phyloP scores from a whole-genome alignment of 257 asterid genomes.

The Marsdenia floribunda region DNA sequence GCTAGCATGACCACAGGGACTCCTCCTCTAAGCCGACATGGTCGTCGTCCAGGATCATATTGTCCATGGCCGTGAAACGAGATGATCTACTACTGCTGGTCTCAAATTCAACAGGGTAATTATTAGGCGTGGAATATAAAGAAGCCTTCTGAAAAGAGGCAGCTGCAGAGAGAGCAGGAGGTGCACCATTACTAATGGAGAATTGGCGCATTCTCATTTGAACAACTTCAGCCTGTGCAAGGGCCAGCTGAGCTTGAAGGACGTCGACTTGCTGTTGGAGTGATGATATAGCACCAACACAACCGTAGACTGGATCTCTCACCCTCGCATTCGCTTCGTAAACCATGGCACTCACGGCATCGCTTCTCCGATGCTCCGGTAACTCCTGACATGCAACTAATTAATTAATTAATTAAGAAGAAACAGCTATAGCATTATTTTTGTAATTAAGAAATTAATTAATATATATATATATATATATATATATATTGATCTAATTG shows the following conservation, averaged over 20 bases:
- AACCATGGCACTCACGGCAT: slow-evolving; percentile 82
- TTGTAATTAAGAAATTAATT: too few species aligned
- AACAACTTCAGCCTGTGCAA: slow-evolving; percentile 76
- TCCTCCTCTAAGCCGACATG: not conserved
- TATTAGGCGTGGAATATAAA: not conserved
- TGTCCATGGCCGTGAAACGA: not conserved
- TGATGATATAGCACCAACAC: slow-evolving; percentile 79
- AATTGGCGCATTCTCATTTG: slow-evolving; percentile 73
- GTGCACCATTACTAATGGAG: not conserved
- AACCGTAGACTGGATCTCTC: slow-evolving; percentile 86
- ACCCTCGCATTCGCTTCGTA: slow-evolving; percentile 84
- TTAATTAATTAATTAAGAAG: not conserved
- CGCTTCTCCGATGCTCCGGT: slow-evolving; percentile 59
- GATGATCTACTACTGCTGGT: not conserved
- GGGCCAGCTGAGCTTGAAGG: slow-evolving; percentile 74
- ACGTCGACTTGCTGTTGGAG: slow-evolving; percentile 73
- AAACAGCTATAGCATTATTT: too few species aligned
- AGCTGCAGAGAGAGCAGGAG: not conserved
- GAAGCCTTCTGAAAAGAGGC: not conserved
- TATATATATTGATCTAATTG: not conserved
- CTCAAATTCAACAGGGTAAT: not conserved
- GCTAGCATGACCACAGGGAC: slow-evolving; percentile 1
- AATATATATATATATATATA: not conserved
- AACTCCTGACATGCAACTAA: slow-evolving; percentile 45
- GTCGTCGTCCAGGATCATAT: not conserved